phyloP scores from a whole-genome alignment of 768 basidiomycete genomes.

The Tricholoma sp. region DNA sequence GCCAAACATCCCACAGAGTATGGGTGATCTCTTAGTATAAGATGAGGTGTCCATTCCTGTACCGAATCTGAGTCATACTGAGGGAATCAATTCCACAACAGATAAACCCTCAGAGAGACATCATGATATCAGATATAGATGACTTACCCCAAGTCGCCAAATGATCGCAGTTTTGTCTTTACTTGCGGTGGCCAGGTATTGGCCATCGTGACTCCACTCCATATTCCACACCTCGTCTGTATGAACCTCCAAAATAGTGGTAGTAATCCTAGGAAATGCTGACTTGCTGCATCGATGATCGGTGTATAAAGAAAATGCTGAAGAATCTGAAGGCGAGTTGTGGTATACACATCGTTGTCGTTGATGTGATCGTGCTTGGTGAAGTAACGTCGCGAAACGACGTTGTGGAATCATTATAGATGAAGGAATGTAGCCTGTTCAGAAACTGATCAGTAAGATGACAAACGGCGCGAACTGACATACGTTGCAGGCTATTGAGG shows the following conservation, averaged over 20 bases:
- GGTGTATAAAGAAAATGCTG: constrained; percentile 74
- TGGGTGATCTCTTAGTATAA: constrained; percentile 68
- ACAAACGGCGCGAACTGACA: constrained; percentile 14
- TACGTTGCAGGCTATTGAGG: constrained; percentile 80
- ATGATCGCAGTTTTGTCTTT: constrained; percentile 86
- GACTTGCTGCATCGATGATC: constrained; percentile 82
- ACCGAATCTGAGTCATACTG: constrained; percentile 25
- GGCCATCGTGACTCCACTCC: constrained; percentile 91
- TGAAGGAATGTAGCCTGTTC: constrained; percentile 80
- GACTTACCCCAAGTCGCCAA: constrained; percentile 77
- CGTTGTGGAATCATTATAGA: constrained; percentile 90
- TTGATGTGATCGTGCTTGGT: constrained; percentile 82
- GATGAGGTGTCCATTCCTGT: constrained; percentile 55
- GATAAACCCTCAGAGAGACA: not conserved
- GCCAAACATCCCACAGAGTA: constrained; percentile 78
- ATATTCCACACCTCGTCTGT: constrained; percentile 94
- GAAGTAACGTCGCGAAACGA: constrained; percentile 78
- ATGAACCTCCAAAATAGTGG: constrained; percentile 81
- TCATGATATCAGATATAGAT: not conserved
- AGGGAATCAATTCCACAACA: not conserved
- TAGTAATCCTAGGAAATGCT: constrained; percentile 81
- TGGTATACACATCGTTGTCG: constrained; percentile 82
- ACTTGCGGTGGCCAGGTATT: constrained; percentile 79
- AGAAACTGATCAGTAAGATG: constrained; percentile 6
- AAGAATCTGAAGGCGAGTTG: constrained; percentile 54